Evolutionary conservation across 1,284 basidiomycete genomes (phyloP), one percentile per base, ranked within the genome.

Genomic region (Sanghuangporus weigelae): DNA sequence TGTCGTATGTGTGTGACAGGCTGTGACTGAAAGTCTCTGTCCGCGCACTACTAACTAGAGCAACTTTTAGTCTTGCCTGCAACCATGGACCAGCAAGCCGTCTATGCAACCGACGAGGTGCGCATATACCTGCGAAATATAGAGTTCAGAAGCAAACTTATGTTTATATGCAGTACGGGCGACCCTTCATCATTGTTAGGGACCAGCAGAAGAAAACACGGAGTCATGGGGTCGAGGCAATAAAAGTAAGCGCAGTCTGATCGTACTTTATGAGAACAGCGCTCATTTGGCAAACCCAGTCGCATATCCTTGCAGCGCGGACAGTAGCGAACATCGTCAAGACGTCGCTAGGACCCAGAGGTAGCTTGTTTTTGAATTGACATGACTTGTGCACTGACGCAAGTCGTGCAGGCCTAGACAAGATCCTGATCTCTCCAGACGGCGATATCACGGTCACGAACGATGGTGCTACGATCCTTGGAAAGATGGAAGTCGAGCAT

Each of bases 391-490:
- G 7, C 12, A 31, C 26, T 60, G 38, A 57, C 57, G 54, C 57
- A 46, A 44, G 59, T 57, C 63, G 56, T 23, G 35, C 68, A 93
- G 96, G 96, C 56, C 85, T 99, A 64, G 97, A 99, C 84, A 99
- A 99, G 86, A 98, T 99, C 75, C 85, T 99, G 73, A 98, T 99
- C 73, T 96, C 94, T 48, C 90, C 96, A 35, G 96, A 99, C 79
- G 96, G 96, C 57, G 96, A 99, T 72, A 99, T 99, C 71, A 98
- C 95, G 56, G 96, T 99, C 53, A 98, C 96, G 21, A 99, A 99
- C 77, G 96, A 99, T 78, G 96, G 96, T 57, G 96, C 96, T 12
- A 98, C 95, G 21, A 98, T 98, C 68, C 81, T 98, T 57, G 85
- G 91, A 50, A 93, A 96, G 79, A 96, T 96, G 94, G 93, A 98